Evolutionary conservation across 2,329 filamentous ascomycete species (phyloP).

Genomic region (Tolypocladium tropicale): DNA sequence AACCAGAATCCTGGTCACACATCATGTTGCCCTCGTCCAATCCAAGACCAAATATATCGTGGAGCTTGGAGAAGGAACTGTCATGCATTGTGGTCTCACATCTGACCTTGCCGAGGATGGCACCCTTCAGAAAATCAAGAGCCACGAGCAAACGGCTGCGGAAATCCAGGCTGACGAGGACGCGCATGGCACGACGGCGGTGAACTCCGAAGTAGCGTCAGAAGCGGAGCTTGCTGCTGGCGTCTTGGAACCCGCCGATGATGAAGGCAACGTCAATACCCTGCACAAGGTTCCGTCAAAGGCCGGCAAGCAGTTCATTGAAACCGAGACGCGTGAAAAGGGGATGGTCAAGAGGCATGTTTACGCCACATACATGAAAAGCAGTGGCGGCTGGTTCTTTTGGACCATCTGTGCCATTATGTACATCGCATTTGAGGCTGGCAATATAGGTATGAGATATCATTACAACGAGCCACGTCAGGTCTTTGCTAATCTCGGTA

Average conservation of each 20-base stretch:
- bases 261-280: conserved; percentile 22
- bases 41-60: conserved; percentile 65
- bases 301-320: conserved; percentile 58
- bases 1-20: conserved; percentile 71
- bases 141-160: conserved; percentile 36
- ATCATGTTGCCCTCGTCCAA: conserved; percentile 64
- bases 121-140: conserved; percentile 45
- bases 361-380: conserved; percentile 57
- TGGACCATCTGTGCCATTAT: conserved; percentile 46
- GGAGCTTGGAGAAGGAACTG: conserved; percentile 57
- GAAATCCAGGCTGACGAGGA: conserved; percentile 39
- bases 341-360: conserved; percentile 58
- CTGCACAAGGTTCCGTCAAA: conserved; percentile 42
- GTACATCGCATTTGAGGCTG: conserved; percentile 43
- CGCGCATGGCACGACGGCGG: conserved; percentile 30
- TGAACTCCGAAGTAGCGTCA: conserved; percentile 43
- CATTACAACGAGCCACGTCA: not conserved
- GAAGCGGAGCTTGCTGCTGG: conserved; percentile 27
- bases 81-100: conserved; percentile 53
- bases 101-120: conserved; percentile 53
- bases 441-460: conserved; percentile 39
- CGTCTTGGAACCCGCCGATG: conserved; percentile 25
- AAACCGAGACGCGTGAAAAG: conserved; percentile 63
- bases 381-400: conserved; percentile 52
- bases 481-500: conserved; percentile 1